Percentiles rank a stretch among this genome's conserved stretches.
Evolutionary conservation across 108 stramenopile genomes (phyloP).

Genomic region (Skeletonema marinoi): DNA sequence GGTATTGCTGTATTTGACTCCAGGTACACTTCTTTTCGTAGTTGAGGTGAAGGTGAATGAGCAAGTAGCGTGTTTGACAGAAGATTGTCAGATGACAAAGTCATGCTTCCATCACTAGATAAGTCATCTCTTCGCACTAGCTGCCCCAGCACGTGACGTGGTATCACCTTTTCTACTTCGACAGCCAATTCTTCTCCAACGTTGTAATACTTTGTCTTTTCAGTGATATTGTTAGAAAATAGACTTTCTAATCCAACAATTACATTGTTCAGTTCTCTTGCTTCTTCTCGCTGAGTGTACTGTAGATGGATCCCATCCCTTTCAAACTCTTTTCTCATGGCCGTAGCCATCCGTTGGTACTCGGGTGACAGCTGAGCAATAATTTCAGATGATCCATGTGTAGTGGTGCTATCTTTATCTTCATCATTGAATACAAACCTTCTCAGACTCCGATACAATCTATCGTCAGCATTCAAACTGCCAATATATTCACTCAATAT

Average conservation of each 20-base stretch:
- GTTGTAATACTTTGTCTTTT: conserved; percentile 59
- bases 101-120: conserved; percentile 27
- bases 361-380: conserved; percentile 57
- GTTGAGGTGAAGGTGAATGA: conserved; percentile 54
- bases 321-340: conserved; percentile 90
- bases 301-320: conserved; percentile 91
- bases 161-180: conserved; percentile 59
- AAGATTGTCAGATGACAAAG: conserved; percentile 54
- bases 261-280: conserved; percentile 66
- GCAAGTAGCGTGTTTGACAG: conserved; percentile 72
- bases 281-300: conserved; percentile 67
- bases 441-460: conserved; percentile 63
- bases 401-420: neutral
- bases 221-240: conserved; percentile 73
- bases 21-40: conserved; percentile 78
- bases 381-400: neutral
- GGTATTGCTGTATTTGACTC: conserved; percentile 66
- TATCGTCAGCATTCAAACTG: conserved; percentile 81
- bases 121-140: conserved; percentile 17
- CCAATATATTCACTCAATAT: conserved; percentile 86
- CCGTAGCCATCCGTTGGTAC: conserved; percentile 71
- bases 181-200: conserved; percentile 41
- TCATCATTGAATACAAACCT: conserved; percentile 31
- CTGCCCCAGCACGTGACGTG: conserved; percentile 55
- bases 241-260: conserved; percentile 74